Evolutionary conservation across 805 yeast genomes (phyloP).

Genomic region (Kazachstania kunashirensis): DNA sequence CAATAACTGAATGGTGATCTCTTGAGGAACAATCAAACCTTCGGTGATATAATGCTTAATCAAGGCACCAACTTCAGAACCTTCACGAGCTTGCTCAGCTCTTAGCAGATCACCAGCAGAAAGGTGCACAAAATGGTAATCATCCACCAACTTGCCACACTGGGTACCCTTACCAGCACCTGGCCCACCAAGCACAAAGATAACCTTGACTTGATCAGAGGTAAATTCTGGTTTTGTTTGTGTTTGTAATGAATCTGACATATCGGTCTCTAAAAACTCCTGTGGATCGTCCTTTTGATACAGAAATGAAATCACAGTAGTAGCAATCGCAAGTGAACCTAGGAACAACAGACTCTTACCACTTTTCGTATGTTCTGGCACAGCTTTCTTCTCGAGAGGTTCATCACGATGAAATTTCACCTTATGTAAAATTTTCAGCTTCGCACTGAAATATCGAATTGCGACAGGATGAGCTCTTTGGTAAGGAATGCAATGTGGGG

Average conservation of each 20-base stretch:
- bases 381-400: not conserved
- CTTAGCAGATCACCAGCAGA: slow-evolving; percentile 95
- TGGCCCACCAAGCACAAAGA: slow-evolving; percentile 93
- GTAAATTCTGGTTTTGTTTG: slow-evolving; percentile 38
- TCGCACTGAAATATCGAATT: not conserved
- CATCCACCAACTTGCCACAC: slow-evolving; percentile 73
- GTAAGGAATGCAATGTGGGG: too few species aligned
- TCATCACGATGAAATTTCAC: too few species aligned
- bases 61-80: slow-evolving; percentile 75
- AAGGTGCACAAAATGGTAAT: slow-evolving; percentile 75
- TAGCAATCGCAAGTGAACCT: slow-evolving; percentile 39
- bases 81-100: slow-evolving; percentile 79
- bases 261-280: slow-evolving; percentile 34
- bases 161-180: slow-evolving; percentile 98
- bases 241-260: slow-evolving; percentile 11
- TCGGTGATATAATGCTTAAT: slow-evolving; percentile 77
- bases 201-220: slow-evolving; percentile 60
- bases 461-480: not conserved
- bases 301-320: slow-evolving; percentile 36
- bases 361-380: slow-evolving; percentile 10
- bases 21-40: slow-evolving; percentile 90
- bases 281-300: slow-evolving; percentile 37
- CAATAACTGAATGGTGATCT: slow-evolving; percentile 73
- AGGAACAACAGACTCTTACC: slow-evolving; percentile 32
- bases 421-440: not conserved